Percentiles rank a stretch among this genome's conserved stretches.
Evolutionary conservation across 2,329 filamentous ascomycete species (phyloP).

Genomic region (Raffaelea ambrosiae): DNA sequence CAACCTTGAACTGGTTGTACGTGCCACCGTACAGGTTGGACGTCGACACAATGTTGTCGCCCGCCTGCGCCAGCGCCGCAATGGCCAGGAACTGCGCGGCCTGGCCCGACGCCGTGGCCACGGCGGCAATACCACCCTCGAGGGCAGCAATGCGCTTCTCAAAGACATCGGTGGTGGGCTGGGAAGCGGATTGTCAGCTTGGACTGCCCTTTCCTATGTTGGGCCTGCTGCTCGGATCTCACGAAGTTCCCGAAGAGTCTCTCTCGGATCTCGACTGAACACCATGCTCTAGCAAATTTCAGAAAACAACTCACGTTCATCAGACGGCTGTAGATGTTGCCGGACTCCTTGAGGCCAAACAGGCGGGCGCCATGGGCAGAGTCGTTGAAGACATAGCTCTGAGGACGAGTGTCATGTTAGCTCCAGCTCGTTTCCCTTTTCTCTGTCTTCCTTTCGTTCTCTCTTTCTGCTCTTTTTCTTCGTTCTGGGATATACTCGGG

Average conservation of each 20-base stretch:
- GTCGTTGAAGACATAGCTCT: constrained; percentile 89
- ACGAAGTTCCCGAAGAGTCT: not conserved
- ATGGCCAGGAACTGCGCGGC: constrained; percentile 89
- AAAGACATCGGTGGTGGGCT: constrained; percentile 91
- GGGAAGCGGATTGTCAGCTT: not conserved
- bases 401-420: not conserved
- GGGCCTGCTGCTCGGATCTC: not conserved
- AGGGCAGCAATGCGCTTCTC: constrained; percentile 95
- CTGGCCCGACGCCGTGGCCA: constrained; percentile 80
- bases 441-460: constrained; percentile 9
- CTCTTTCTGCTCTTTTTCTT: not conserved
- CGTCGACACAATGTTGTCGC: constrained; percentile 90
- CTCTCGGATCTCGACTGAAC: not conserved
- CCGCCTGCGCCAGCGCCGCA: constrained; percentile 70
- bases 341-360: constrained; percentile 93
- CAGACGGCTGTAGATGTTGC: constrained; percentile 96
- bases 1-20: constrained; percentile 95
- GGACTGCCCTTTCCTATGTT: not conserved
- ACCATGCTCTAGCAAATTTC: too few relatives aligned
- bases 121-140: constrained; percentile 80
- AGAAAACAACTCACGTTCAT: constrained; percentile 74
- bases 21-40: constrained; percentile 90
- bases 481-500: constrained; percentile 6
- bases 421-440: not conserved
- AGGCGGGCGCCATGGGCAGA: constrained; percentile 90